Base-by-base conservation (phyloP, 148 eudicot species). In the Fagopyrum esculentum region DNA sequence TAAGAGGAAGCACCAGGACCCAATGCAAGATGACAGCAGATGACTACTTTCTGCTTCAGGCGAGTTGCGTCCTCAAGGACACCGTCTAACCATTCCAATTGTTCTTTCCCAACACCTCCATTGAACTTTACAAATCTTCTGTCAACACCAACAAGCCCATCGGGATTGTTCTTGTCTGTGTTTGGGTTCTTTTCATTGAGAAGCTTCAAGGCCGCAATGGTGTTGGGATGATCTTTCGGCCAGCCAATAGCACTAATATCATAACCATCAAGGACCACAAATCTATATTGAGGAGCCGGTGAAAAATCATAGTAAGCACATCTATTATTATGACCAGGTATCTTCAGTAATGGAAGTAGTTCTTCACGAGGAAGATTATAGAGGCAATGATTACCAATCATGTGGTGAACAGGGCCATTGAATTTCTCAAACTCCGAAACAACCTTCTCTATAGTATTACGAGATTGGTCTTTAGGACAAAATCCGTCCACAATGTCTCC, bases 371-470 rank as follows among this genome's bases (percentile, higher is more conserved):
- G 91, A 29, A 96, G 92, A 81, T 92, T 96, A 77, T 96, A 92
- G 6, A 96, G 97, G 78, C 99, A 96, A 77, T 96, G 99, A 81
- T 96, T 96, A 45, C 99, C 99, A 75, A 96, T 90, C 99, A 96
- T 89, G 83, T 96, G 99, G 83, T 92, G 84, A 26, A 88, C 90
- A 11, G 86, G 86, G 51, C 98, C 97, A 80, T 86, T 74, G 73
- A 90, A 95, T 48, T 50, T 83, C 29, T 89, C 89, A 59, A 95
- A 95, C 78, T 92, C 91, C 11, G 77, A 45, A 72, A 81, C 80
- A 16, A 95, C 79, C 80, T 82, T 89, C 77, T 85, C 74, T 8
- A 87, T 82, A 69, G 99, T 83, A 55, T 49, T 71, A 40, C 87
- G 68, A 71, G 99, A 95, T 76, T 95, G 87, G 16, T 89, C 90